phyloP scores from a whole-genome alignment of 2,329 filamentous ascomycete genomes.

The Botryotinia convoluta region DNA sequence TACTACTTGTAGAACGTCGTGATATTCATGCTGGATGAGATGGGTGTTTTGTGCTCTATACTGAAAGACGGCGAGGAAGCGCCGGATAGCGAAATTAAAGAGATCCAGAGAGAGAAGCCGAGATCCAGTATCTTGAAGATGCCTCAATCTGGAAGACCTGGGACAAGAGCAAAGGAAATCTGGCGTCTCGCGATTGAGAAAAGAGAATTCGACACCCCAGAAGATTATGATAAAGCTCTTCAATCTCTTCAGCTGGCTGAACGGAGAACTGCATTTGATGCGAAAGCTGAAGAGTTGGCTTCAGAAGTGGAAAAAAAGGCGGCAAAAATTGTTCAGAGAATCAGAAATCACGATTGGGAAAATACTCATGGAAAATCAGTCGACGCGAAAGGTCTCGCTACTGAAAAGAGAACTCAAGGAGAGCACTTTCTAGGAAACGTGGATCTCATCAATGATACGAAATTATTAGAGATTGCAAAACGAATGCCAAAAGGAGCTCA shows the following conservation, averaged over 20 bases:
- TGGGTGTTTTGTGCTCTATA: slow-evolving; percentile 35
- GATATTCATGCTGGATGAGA: slow-evolving; percentile 24
- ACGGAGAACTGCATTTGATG: slow-evolving; percentile 35
- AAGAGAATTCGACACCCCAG: slow-evolving; percentile 25
- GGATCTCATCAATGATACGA: slow-evolving; percentile 53
- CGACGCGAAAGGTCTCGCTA: slow-evolving; percentile 26
- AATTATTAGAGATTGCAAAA: slow-evolving; percentile 54
- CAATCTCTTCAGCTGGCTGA: slow-evolving; percentile 31
- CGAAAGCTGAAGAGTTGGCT: slow-evolving; percentile 27
- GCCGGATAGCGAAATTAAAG: slow-evolving; percentile 29
- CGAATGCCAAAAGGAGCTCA: slow-evolving; percentile 69
- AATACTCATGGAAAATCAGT: slow-evolving; percentile 30
- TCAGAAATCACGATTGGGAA: slow-evolving; percentile 34
- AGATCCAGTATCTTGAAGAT: slow-evolving; percentile 33
- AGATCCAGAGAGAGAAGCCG: slow-evolving; percentile 21
- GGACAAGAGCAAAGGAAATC: slow-evolving; percentile 22
- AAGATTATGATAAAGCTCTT: slow-evolving; percentile 29
- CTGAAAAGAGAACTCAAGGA: slow-evolving; percentile 37
- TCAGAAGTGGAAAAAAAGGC: slow-evolving; percentile 34
- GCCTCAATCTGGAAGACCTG: slow-evolving; percentile 25
- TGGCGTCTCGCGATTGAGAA: slow-evolving; percentile 25
- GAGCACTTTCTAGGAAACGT: slow-evolving; percentile 60
- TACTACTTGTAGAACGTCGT: not conserved
- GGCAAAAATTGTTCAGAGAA: slow-evolving; percentile 33
- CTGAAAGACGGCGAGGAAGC: slow-evolving; percentile 35